Evolutionary conservation across 306 rosid genomes (phyloP), one percentile per base, ranked within the genome.

Genomic region (Lagenaria siceraria): DNA sequence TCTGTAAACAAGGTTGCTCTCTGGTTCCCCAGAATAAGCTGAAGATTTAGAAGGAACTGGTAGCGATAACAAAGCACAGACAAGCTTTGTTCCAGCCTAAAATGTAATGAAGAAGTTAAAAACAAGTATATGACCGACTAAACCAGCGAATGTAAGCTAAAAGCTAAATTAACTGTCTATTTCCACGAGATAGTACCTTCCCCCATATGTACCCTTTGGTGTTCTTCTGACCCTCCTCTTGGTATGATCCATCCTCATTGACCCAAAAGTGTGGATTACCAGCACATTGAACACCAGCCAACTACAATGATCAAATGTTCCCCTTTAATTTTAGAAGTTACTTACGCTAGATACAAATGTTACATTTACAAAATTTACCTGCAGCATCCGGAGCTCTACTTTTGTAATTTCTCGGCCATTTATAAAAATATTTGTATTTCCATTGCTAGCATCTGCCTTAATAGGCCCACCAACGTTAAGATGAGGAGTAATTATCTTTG

Each of bases 231-330:
- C 99, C 99, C 89, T 96, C 99, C 82, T 96, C 99, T 88, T 92
- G 99, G 87, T 92, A 96, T 52, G 99, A 96, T 33, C 99, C 99
- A 78, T 96, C 99, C 49, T 96, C 99, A 78, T 96, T 96, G 80
- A 96, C 92, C 99, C 99, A 96, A 85, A 96, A 96, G 83, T 96
- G 99, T 51, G 99, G 97, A 84, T 92, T 89, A 56, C 99, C 99
- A 77, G 98, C 99, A 84, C 97, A 90, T 43, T 96, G 98, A 83
- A 96, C 99, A 69, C 99, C 99, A 0, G 99, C 97, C 88, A 96
- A 87, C 98, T 96, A 92, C 91, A 85, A 83, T 29, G 21, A 79
- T 79, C 75, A 78, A 24, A 56, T 58, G 27, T 42, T 29, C 6
- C 42, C 49, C 18, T 75, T 51, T 31, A 80, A 36, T 63, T 79